phyloP scores from a whole-genome alignment of 192 early-diverging fungal genomes.

The Coemansia reversa region DNA sequence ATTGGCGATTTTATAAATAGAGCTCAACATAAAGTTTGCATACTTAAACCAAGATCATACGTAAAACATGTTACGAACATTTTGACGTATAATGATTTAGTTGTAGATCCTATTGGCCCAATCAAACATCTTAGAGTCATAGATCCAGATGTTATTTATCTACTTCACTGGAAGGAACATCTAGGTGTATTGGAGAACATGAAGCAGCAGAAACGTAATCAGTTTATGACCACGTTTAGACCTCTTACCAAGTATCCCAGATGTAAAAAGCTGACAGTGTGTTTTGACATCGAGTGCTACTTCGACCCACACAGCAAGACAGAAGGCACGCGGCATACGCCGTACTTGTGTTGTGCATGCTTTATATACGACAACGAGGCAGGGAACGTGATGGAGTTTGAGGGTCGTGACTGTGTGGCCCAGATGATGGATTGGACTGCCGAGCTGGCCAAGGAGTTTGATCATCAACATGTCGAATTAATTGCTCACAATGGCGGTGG shows the following conservation, averaged over 20 bases:
- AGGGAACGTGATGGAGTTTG: background rate
- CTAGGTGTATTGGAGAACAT: constrained; percentile 2
- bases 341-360: background rate
- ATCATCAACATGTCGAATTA: background rate
- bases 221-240: background rate
- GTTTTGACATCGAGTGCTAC: constrained; percentile 2
- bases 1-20: too few relatives aligned
- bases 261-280: constrained; percentile 1
- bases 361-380: background rate
- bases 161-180: background rate
- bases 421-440: constrained; percentile 1
- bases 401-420: background rate
- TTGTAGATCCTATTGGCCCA: background rate
- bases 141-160: background rate
- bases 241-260: background rate
- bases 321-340: background rate
- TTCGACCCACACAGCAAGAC: background rate
- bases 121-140: background rate
- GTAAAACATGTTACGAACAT: too few relatives aligned
- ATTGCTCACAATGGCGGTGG: constrained; percentile 2
- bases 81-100: too few relatives aligned
- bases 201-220: background rate
- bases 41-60: too few relatives aligned
- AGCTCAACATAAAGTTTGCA: too few relatives aligned
- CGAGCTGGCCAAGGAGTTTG: background rate